Evolutionary conservation across 768 basidiomycete species (phyloP).

Genomic region (Tulasnella sp.): DNA sequence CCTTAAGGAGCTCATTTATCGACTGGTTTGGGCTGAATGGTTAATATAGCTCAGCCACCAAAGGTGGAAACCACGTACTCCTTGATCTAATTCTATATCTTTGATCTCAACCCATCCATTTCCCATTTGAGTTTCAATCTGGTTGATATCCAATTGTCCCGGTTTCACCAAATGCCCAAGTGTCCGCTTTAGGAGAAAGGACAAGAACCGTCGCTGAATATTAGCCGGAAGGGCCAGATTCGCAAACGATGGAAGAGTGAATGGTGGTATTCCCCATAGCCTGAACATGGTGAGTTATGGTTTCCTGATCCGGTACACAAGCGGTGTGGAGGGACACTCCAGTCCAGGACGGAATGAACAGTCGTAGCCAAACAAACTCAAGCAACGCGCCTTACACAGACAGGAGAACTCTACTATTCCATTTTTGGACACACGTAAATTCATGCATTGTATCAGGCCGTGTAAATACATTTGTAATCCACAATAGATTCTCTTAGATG

Average conservation of each 20-base stretch:
- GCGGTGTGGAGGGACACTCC: too few species aligned
- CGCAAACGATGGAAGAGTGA: constrained; percentile 20
- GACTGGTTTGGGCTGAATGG: constrained; percentile 35
- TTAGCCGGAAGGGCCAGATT: constrained; percentile 30
- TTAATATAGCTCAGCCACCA: constrained; percentile 8
- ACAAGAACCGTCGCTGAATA: constrained; percentile 80
- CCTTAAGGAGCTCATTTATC: constrained; percentile 56
- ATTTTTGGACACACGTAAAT: too few species aligned
- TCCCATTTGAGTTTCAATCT: constrained; percentile 88
- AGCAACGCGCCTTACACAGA: too few species aligned
- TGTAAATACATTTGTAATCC: too few species aligned
- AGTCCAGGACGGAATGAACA: too few species aligned
- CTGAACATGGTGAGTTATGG: too few species aligned
- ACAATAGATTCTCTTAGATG: too few species aligned
- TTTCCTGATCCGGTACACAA: too few species aligned
- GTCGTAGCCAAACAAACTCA: too few species aligned
- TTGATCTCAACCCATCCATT: constrained; percentile 79
- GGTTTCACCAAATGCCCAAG: constrained; percentile 80
- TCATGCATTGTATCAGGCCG: too few species aligned
- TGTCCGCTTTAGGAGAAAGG: constrained; percentile 70
- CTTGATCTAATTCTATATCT: constrained; percentile 63
- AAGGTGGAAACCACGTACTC: constrained; percentile 36
- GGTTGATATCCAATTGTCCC: constrained; percentile 73
- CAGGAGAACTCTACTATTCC: too few species aligned
- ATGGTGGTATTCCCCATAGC: too few species aligned